Evolutionary conservation across 352 stramenopile genomes (phyloP), one percentile per base, ranked within the genome.

Genomic region (Pythium chondricola): DNA sequence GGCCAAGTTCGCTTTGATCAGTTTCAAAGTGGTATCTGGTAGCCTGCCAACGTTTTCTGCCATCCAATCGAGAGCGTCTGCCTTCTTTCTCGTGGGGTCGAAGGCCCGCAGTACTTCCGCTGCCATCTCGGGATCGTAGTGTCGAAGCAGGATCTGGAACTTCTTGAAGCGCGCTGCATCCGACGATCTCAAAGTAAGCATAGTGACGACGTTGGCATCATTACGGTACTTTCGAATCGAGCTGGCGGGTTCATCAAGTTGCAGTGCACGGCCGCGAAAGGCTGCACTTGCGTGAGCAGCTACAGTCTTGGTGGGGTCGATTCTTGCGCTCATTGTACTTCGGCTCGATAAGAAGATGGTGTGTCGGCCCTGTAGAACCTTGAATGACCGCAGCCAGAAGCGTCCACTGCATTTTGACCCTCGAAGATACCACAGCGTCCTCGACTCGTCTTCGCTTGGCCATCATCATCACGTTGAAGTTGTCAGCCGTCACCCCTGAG

Each of bases 141-240:
- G 39, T 27, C 43, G 43, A 11, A 54, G n/a, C 2, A 35, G 4
- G 18, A 35, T 42, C 20, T 54, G 27, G 29, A 42, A 35, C 21
- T 46, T 24, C 10, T 54, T 13, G 29, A 54, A 54, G 17, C 36
- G 26, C 17, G 47, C 29, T 14, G 40, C 4, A 13, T 47, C 38
- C 14, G 24, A 47, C 27, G 35, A 36, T 6, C 27, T 26, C 26
- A 54, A 11, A 8, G 21, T 10, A 16, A 27, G 18, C 0, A 38
- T 38, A 2, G 20, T 29, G 2, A 47, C 10, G 10, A 41, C 25
- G 16, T 33, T 54, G 2, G 13, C 47, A 21, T 54, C 31, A 6
- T 38, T 47, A 14, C 17, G 37, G 29, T 46, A 54, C 14, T 44
- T 44, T 14, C 14, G 6, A 22, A 14, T 44, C 10, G 6, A 3